Base-by-base conservation (phyloP, 306 rosid genomes). In the apple (Malus domestica) region DNA sequence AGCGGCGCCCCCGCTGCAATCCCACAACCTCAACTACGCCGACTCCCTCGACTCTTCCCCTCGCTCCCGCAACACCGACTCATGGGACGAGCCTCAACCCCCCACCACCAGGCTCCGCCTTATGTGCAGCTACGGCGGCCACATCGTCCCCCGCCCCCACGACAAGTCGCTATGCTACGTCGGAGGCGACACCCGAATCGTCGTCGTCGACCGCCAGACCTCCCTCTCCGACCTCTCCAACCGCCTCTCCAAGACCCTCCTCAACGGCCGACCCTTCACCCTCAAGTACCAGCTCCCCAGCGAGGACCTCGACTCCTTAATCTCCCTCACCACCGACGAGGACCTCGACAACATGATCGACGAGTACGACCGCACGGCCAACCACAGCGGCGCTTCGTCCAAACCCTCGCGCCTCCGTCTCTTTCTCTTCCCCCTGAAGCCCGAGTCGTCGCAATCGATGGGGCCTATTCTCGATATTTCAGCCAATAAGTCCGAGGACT, bases 91-190 rank as follows among this genome's bases (percentile, higher is more conserved):
- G 20, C 87, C 95, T 0, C 61, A 80, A 13, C 92, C 93, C 6
- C 33, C 88, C 0, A 73, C 89, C 15, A 79, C 75, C 4, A 80
- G 89, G 60, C 93, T 96, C 68, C 98, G 98, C 10, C 87, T 96
- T 4, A 96, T 96, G 99, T 96, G 99, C 81, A 95, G 98, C 83
- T 95, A 89, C 61, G 97, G 93, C 54, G 98, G 98, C 2, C 97
- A 95, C 83, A 96, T 96, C 83, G 91, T 92, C 20, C 99, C 99
- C 2, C 93, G 99, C 9, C 99, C 99, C 0, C 97, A 90, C 79
- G 98, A 92, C 70, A 95, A 95, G 90, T 88, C 96, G 2, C 92
- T 95, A 51, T 95, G 97, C 79, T 95, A 95, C 80, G 93, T 92
- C 49, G 97, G 98, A 29, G 99, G 99, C 15, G 98, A 92, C 40